These are phyloP conservation scores for Gossypioides kirkii DNA, from an alignment of 345 rosid species.

Conservation along the genomic window DNA sequence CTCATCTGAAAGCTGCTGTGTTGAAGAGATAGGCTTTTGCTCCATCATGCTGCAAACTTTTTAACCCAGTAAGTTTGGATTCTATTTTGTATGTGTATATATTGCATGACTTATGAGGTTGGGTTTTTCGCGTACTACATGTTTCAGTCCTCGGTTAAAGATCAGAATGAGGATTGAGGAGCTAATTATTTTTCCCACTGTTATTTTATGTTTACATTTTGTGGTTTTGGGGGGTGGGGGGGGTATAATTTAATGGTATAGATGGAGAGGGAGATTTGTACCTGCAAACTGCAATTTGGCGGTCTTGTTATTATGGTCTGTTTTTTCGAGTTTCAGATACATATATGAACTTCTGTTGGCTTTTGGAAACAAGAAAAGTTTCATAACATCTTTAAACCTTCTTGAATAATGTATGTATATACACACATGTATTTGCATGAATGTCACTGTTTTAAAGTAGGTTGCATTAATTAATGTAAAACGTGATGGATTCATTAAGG, in stretches of 20 bases:
- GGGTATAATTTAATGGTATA: conserved; percentile 37
- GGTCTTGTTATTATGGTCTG: conserved; percentile 5
- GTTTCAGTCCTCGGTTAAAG: conserved; percentile 24
- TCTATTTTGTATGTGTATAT: conserved; percentile 30
- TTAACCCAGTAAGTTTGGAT: conserved; percentile 31
- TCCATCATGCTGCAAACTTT: conserved; percentile 30
- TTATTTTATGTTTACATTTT: conserved; percentile 16
- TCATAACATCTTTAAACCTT: not conserved
- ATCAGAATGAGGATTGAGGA: conserved; percentile 12
- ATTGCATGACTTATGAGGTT: conserved; percentile 22
- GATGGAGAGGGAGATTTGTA: conserved; percentile 38
- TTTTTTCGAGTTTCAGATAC: not conserved
- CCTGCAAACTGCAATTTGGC: conserved; percentile 33
- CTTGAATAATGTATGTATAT: not conserved
- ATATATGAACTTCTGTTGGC: not conserved
- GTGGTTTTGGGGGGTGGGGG: conserved; percentile 16
- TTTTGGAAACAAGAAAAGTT: not conserved
- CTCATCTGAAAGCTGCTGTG: conserved; percentile 12
- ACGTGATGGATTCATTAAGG: not conserved
- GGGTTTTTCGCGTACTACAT: conserved; percentile 28
- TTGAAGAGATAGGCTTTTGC: conserved; percentile 28
- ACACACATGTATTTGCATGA: no score
- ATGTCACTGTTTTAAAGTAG: not conserved
- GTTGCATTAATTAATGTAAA: not conserved
- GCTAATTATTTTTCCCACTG: conserved; percentile 17